phyloP scores from a whole-genome alignment of 768 basidiomycete genomes.

The Pisolithus marmoratus region DNA sequence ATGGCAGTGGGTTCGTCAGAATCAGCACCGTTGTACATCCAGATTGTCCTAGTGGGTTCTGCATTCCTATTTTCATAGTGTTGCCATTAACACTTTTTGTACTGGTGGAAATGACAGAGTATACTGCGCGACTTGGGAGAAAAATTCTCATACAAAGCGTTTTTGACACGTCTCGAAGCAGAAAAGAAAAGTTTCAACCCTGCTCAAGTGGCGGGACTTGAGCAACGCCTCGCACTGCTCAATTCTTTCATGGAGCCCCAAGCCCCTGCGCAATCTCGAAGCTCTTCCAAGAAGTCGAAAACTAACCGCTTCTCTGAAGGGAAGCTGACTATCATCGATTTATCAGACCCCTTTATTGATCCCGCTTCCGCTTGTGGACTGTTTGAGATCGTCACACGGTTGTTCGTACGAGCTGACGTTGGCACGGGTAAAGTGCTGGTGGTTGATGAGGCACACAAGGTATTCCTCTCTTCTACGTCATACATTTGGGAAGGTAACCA shows the following conservation, averaged over 20 bases:
- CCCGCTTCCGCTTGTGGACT: slow-evolving; percentile 58
- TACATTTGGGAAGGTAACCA: slow-evolving; percentile 24
- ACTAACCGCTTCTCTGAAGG: slow-evolving; percentile 45
- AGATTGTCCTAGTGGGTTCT: slow-evolving; percentile 53
- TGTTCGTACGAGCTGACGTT: slow-evolving; percentile 58
- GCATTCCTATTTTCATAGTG: neutral
- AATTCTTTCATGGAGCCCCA: slow-evolving; percentile 47
- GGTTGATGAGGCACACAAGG: slow-evolving; percentile 75
- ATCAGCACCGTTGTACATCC: slow-evolving; percentile 62
- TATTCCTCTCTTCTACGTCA: neutral
- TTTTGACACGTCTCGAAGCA: slow-evolving; percentile 40
- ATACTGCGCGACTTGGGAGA: slow-evolving; percentile 63
- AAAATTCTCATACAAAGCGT: slow-evolving; percentile 44
- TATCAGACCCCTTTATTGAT: slow-evolving; percentile 73
- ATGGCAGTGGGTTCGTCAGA: slow-evolving; percentile 65
- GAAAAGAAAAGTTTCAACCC: slow-evolving; percentile 53
- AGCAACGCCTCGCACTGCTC: slow-evolving; percentile 59
- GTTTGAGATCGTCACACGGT: slow-evolving; percentile 62
- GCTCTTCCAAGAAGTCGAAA: slow-evolving; percentile 2
- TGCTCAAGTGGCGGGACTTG: slow-evolving; percentile 47
- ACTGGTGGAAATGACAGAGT: slow-evolving; percentile 28
- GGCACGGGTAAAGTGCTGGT: slow-evolving; percentile 63
- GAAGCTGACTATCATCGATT: slow-evolving; percentile 60
- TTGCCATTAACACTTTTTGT: slow-evolving; percentile 8
- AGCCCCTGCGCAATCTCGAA: neutral